Conservation (phyloP, 306 rosid genomes). For the Alnus glutinosa region DNA sequence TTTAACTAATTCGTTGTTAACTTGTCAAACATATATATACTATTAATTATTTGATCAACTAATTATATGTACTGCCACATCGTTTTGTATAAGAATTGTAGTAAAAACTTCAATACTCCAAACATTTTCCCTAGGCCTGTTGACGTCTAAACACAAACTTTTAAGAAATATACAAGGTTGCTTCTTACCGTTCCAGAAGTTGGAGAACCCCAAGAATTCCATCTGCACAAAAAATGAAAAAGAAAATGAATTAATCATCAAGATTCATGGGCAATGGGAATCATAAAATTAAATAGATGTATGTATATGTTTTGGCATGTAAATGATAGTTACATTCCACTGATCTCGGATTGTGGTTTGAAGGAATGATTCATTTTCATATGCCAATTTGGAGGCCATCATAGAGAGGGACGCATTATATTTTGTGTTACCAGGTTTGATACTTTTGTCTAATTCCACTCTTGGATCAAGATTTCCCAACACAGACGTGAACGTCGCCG, state of each 20-base stretch:
- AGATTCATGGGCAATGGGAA: no score
- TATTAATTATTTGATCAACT: no score
- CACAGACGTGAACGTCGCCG: conserved; percentile 23
- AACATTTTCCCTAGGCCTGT: no score
- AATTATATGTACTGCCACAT: no score
- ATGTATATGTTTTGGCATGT: background rate
- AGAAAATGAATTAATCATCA: background rate
- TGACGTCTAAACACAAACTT: no score
- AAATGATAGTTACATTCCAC: conserved; percentile 39
- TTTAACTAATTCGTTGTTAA: no score
- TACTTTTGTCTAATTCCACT: conserved; percentile 36
- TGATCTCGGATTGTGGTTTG: conserved; percentile 16
- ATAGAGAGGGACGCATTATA: conserved; percentile 34
- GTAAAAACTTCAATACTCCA: no score
- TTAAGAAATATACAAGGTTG: no score
- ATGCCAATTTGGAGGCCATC: conserved; percentile 51
- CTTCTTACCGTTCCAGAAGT: conserved; percentile 37
- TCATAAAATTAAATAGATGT: background rate
- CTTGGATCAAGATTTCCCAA: conserved; percentile 31
- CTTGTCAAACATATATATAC: no score
- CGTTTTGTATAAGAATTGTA: no score
- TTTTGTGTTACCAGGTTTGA: conserved; percentile 9
- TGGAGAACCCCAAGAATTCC: conserved; percentile 40
- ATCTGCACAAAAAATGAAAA: conserved; percentile 20
- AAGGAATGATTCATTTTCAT: conserved; percentile 37